phyloP scores from a whole-genome alignment of 768 basidiomycete genomes.

The Cystobasidium tubakii region DNA sequence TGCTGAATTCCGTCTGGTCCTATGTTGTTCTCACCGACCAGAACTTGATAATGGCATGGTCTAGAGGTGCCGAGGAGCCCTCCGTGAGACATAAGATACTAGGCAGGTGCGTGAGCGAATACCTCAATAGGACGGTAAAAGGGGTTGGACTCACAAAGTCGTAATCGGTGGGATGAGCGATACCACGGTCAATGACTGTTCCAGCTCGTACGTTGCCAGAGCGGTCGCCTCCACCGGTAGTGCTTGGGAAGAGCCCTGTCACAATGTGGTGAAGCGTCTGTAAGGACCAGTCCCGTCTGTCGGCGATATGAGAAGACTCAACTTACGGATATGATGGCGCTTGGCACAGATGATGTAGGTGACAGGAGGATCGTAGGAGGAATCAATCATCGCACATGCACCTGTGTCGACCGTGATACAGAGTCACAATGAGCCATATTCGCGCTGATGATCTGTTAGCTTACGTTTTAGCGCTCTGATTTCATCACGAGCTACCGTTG shows the following conservation, averaged over 20 bases:
- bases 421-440: background rate
- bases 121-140: background rate
- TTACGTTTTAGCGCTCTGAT: conserved; percentile 26
- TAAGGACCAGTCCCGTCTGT: too few relatives aligned
- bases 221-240: conserved; percentile 20
- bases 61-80: conserved; percentile 33
- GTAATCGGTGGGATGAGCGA: conserved; percentile 30
- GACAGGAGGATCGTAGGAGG: conserved; percentile 10
- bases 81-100: conserved; percentile 37
- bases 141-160: conserved; percentile 24
- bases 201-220: conserved; percentile 38
- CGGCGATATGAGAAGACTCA: background rate
- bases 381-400: conserved; percentile 13
- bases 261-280: too few relatives aligned
- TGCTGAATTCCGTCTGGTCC: conserved; percentile 67
- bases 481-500: conserved; percentile 25
- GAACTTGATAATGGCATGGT: conserved; percentile 38
- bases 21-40: conserved; percentile 62
- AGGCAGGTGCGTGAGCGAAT: background rate
- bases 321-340: conserved; percentile 38
- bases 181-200: conserved; percentile 36
- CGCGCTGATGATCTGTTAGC: background rate
- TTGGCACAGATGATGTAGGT: conserved; percentile 38
- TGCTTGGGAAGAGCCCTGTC: conserved; percentile 32
- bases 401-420: conserved; percentile 12